A percentile compares a stretch with the other conserved stretches of the same genome.
These are phyloP conservation scores for Zostera marina DNA, from an alignment of 116 monocot genomes.

Conservation along the genomic window DNA sequence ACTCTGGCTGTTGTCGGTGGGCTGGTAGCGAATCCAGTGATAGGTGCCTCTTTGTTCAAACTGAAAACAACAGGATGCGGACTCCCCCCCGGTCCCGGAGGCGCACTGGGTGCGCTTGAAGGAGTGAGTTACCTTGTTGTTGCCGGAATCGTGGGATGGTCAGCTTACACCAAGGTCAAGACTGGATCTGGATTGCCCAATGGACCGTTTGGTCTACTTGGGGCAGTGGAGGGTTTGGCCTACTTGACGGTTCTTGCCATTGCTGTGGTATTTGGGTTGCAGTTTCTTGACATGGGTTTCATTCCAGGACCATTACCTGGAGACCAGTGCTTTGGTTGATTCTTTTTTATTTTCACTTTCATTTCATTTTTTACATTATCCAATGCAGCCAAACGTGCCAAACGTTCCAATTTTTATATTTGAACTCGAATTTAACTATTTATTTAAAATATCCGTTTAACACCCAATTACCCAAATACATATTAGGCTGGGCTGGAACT, in stretches of 20 bases:
- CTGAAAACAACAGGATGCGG: conserved; percentile 91
- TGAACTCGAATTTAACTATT: no score
- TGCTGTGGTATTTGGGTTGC: conserved; percentile 56
- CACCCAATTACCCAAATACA: no score
- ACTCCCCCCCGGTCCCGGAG: conserved; percentile 66
- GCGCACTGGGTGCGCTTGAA: conserved; percentile 53
- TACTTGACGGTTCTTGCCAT: conserved; percentile 45
- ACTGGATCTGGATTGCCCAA: conserved; percentile 65
- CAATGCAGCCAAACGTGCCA: no score
- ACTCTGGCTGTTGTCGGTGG: conserved; percentile 30
- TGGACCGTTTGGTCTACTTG: conserved; percentile 65
- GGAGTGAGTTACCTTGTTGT: conserved; percentile 78
- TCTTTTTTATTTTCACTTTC: no score
- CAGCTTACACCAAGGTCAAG: conserved; percentile 51
- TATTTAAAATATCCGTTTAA: no score
- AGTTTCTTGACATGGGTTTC: conserved; percentile 47
- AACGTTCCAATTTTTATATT: no score
- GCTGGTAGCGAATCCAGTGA: conserved; percentile 38
- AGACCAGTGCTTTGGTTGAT: conserved; percentile 82
- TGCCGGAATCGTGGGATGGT: conserved; percentile 65
- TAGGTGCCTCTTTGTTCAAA: conserved; percentile 50
- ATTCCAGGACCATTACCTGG: conserved; percentile 68
- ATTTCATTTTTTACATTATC: no score
- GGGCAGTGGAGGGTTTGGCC: conserved; percentile 67
- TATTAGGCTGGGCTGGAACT: no score